A percentile compares a stretch with the other conserved stretches of the same genome.
Conservation (phyloP, 2,329 filamentous ascomycete species). For the Metarhizium guizhouense region DNA sequence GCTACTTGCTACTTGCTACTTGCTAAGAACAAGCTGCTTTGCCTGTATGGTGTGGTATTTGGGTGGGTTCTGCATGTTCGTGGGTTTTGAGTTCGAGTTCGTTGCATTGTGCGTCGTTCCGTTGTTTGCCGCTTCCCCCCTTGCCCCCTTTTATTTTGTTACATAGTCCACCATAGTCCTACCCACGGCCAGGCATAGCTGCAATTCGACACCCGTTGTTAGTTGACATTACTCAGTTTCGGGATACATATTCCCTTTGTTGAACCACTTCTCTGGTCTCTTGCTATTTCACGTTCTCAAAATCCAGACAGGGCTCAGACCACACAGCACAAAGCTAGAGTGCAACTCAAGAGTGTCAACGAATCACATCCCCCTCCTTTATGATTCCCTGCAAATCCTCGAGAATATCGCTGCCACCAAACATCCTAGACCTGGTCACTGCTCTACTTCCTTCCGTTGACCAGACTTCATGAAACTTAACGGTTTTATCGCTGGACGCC, state of each 20-base stretch:
- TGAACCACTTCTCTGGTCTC: not conserved
- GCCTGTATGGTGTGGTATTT: not conserved
- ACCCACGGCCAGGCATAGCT: not conserved
- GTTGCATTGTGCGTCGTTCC: not conserved
- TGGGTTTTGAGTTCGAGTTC: too few relatives aligned
- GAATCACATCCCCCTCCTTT: conserved; percentile 62
- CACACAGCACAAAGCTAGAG: not conserved
- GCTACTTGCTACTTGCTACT: not conserved
- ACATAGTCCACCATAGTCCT: not conserved
- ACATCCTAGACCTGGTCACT: conserved; percentile 44
- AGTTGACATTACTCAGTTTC: not conserved
- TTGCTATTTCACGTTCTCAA: not conserved
- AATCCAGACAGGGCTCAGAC: not conserved
- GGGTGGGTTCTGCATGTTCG: too few relatives aligned
- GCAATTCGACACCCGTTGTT: not conserved
- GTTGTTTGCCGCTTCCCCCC: not conserved
- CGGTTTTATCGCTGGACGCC: conserved; percentile 81
- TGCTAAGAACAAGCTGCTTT: not conserved
- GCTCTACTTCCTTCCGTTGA: conserved; percentile 49
- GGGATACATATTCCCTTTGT: not conserved
- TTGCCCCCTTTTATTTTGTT: too few relatives aligned
- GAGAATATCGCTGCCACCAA: conserved; percentile 79
- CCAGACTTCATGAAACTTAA: conserved; percentile 97
- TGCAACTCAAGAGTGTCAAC: conserved; percentile 31
- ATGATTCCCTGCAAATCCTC: conserved; percentile 76